A percentile compares a stretch with the other conserved stretches of the same genome.
Conservation (phyloP, 768 basidiomycete species). For the Mycena maculata region DNA sequence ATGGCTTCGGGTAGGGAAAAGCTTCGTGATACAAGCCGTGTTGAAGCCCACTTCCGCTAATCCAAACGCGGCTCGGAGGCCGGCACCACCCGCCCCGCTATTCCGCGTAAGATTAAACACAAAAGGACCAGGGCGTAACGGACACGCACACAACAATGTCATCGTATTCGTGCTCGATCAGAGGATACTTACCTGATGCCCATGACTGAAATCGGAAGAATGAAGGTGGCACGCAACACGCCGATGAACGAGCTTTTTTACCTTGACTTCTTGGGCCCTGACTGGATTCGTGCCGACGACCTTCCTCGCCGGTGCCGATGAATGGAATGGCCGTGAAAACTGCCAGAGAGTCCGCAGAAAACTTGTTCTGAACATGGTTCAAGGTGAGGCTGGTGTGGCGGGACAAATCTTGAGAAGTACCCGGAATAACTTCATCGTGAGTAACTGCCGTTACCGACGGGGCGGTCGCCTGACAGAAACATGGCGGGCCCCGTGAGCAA, state of each 20-base stretch:
- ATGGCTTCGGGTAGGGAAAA: slow-evolving; percentile 98
- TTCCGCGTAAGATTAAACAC: slow-evolving; percentile 2
- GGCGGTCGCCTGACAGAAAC: too few relatives aligned
- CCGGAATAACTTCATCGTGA: too few relatives aligned
- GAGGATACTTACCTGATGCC: slow-evolving; percentile 90
- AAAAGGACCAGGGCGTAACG: background rate
- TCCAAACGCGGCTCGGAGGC: slow-evolving; percentile 97
- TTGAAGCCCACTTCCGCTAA: slow-evolving; percentile 98
- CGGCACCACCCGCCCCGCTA: slow-evolving; percentile 98
- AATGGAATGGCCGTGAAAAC: slow-evolving; percentile 71
- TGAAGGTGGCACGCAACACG: slow-evolving; percentile 20
- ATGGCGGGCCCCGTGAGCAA: too few relatives aligned
- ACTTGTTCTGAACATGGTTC: slow-evolving; percentile 73
- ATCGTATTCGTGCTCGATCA: slow-evolving; percentile 99
- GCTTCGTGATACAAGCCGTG: slow-evolving; percentile 98
- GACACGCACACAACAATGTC: slow-evolving; percentile 93
- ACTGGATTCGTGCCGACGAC: slow-evolving; percentile 79
- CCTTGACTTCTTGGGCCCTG: slow-evolving; percentile 87
- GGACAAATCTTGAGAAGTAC: too few relatives aligned
- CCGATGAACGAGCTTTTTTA: slow-evolving; percentile 42
- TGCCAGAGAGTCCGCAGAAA: slow-evolving; percentile 64
- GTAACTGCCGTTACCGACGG: too few relatives aligned
- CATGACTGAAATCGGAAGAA: slow-evolving; percentile 61
- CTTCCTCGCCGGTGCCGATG: slow-evolving; percentile 67
- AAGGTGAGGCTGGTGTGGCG: too few relatives aligned